Conservation (phyloP, 768 basidiomycete species). For the Termitomyces sp. region DNA sequence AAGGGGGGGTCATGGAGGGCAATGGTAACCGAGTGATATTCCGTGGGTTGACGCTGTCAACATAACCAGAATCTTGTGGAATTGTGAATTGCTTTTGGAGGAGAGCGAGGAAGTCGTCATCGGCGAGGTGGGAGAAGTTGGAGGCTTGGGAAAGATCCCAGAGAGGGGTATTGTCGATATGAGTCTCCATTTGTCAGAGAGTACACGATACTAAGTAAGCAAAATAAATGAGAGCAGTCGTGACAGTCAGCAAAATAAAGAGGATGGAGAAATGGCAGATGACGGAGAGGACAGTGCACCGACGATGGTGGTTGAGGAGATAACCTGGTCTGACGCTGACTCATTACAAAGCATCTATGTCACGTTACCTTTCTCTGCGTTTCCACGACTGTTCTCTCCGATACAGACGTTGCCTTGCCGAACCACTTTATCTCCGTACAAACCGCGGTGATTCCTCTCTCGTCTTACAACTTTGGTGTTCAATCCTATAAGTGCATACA, state of each 20-base stretch:
- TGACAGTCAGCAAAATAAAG: constrained; percentile 4
- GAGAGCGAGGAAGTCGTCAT: constrained; percentile 75
- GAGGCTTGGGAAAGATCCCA: constrained; percentile 67
- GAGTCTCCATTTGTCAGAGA: constrained; percentile 44
- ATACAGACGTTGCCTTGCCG: neutral
- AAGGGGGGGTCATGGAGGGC: constrained; percentile 55
- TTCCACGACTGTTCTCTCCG: constrained; percentile 5
- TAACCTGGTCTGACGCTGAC: constrained; percentile 17
- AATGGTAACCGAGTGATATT: constrained; percentile 47
- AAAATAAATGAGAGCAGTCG: neutral
- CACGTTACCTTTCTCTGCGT: constrained; percentile 9
- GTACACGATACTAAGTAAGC: neutral
- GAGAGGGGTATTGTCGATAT: constrained; percentile 43
- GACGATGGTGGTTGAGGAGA: constrained; percentile 13
- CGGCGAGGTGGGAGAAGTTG: constrained; percentile 60
- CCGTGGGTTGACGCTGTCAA: constrained; percentile 57
- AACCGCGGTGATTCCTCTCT: constrained; percentile 4
- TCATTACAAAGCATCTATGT: constrained; percentile 15
- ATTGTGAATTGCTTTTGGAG: constrained; percentile 67
- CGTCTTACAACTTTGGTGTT: neutral
- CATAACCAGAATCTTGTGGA: constrained; percentile 18
- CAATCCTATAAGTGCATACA: too few relatives aligned
- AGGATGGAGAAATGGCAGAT: neutral
- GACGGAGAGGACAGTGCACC: neutral
- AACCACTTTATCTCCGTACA: constrained; percentile 12